Evolutionary conservation across 371 early-diverging fungal genomes (phyloP), one percentile per base, ranked within the genome.

Genomic region (Circinella umbellata): DNA sequence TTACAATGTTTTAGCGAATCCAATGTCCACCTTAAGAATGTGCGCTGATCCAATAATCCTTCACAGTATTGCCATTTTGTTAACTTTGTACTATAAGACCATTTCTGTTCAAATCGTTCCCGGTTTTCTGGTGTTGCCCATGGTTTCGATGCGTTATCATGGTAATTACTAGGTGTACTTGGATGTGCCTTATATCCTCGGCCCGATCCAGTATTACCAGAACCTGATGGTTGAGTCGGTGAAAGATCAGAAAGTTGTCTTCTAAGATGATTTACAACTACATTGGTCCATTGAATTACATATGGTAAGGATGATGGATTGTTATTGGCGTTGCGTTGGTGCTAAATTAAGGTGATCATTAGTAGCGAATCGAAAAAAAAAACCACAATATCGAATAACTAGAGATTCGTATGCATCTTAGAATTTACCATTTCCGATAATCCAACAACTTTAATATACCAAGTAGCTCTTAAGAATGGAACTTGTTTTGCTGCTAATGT

Each of bases 361-460:
- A 47, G 47, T 47, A 27, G 27, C 27, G 27, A 27, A 27, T 27
- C 27, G 27, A 27, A 27, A 27, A 27, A 27, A 27, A 27, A 47
- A 47, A n/a, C n/a, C 47, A 11, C 47, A 47, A 47, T 47, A 15
- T 15, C 1, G 9, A 3, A 47, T 9, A 11, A 47, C 15, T 15
- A 47, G 47, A 17, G 15, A 17, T n/a, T 13, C 15, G 5, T 17
- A 51, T 51, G 14, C 4, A 13, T 15, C 51, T 13, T 13, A n/a
- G 3, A 35, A 35, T 68, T 78, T 75, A 87, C 83, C 86, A 89
- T 88, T 74, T 90, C 90, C 34, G 81, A 80, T 20, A 86, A 65
- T 42, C 86, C 92, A 7, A 90, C 86, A 39, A 91, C 81, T 66
- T 91, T 89, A 46, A 92, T 90, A 62, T 87, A 90, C 93, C 93